Conservation (phyloP, 2,329 filamentous ascomycete species). For the Penicillium capsulatum region DNA sequence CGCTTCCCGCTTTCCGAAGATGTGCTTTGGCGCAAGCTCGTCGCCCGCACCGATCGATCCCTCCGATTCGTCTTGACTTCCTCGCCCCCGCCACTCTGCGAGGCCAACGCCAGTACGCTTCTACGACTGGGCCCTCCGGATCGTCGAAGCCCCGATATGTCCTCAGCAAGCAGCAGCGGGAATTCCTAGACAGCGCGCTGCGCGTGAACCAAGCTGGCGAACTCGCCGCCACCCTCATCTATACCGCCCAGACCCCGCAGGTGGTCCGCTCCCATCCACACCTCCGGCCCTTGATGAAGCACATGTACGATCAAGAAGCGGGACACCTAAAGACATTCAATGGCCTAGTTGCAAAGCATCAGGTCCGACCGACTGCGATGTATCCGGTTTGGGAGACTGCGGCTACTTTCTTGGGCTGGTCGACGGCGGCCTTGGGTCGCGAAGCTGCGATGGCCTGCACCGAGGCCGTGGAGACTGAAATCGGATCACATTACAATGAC, state of each 20-base stretch:
- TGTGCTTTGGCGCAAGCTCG: constrained; percentile 16
- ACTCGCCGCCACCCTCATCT: constrained; percentile 93
- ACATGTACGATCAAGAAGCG: constrained; percentile 97
- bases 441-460: constrained; percentile 98
- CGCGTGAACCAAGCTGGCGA: constrained; percentile 97
- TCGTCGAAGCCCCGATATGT: constrained; percentile 46
- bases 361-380: constrained; percentile 85
- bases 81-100: constrained; percentile 31
- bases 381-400: constrained; percentile 84
- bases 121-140: constrained; percentile 25
- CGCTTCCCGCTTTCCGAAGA: constrained; percentile 22
- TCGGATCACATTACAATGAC: constrained; percentile 90
- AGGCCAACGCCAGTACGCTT: constrained; percentile 26
- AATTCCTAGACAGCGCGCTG: constrained; percentile 74
- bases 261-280: constrained; percentile 77
- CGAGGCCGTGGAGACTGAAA: constrained; percentile 97
- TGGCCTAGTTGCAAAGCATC: constrained; percentile 72
- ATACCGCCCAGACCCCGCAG: constrained; percentile 80
- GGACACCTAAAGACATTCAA: constrained; percentile 87
- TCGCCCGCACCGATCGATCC: constrained; percentile 9
- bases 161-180: constrained; percentile 64
- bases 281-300: constrained; percentile 83
- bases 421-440: constrained; percentile 79
- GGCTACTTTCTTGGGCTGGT: constrained; percentile 80
- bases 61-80: constrained; percentile 35